Evolutionary conservation across 2,329 filamentous ascomycete genomes (phyloP).

Genomic region (Leptographium lundbergii): DNA sequence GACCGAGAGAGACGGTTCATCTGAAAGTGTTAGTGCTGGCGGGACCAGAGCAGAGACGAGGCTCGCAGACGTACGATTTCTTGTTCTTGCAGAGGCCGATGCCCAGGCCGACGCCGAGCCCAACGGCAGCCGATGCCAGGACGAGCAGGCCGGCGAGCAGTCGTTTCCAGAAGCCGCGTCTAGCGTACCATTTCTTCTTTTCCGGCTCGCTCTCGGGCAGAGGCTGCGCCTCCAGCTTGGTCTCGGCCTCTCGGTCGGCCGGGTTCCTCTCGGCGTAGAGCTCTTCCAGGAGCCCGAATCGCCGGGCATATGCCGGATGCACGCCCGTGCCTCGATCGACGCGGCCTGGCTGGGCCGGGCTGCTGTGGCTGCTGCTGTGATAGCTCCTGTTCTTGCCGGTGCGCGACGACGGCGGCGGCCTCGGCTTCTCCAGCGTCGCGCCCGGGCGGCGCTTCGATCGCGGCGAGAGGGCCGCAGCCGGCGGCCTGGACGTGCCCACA

Average conservation of each 20-base stretch:
- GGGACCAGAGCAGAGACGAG: neutral
- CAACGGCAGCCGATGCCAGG: constrained; percentile 25
- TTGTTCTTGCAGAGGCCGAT: constrained; percentile 3
- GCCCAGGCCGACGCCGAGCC: constrained; percentile 26
- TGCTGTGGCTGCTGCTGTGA: neutral
- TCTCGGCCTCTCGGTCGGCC: constrained; percentile 7
- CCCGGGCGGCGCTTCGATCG: constrained; percentile 12
- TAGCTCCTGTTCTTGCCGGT: neutral
- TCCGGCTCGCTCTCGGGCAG: neutral
- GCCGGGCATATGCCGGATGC: neutral
- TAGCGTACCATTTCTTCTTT: constrained; percentile 11
- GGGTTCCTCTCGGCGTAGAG: constrained; percentile 8
- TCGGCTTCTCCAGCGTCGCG: constrained; percentile 13
- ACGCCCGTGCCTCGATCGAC: neutral
- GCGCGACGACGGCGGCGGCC: constrained; percentile 6
- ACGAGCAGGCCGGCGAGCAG: constrained; percentile 18
- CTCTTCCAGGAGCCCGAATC: neutral
- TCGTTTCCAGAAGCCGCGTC: constrained; percentile 22
- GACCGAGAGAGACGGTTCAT: neutral
- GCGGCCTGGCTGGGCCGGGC: no score
- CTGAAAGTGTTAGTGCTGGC: neutral
- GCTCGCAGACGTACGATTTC: neutral
- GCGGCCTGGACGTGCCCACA: neutral
- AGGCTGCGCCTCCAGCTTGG: neutral
- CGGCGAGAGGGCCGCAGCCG: constrained; percentile 9